A percentile compares a stretch with the other conserved stretches of the same genome.
Evolutionary conservation across 2,329 filamentous ascomycete genomes (phyloP).

Genomic region (Gyromitra esculenta): DNA sequence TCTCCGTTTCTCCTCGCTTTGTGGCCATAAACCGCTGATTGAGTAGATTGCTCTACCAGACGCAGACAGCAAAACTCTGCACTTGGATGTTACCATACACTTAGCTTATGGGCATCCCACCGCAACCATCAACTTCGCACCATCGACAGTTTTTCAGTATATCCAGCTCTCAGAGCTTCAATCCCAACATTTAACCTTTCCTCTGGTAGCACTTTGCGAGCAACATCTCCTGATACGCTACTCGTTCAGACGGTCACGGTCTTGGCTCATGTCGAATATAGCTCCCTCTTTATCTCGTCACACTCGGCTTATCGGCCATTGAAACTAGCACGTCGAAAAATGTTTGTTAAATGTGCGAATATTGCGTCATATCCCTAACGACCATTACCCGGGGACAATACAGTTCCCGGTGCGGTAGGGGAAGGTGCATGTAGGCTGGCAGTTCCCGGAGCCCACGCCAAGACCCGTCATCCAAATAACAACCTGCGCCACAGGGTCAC

Average conservation of each 20-base stretch:
- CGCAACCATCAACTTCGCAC: not conserved
- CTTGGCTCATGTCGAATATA: too few relatives aligned
- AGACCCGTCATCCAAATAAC: too few relatives aligned
- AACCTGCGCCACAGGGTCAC: too few relatives aligned
- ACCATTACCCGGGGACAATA: too few relatives aligned
- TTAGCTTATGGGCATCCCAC: constrained; percentile 7
- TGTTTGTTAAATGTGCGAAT: too few relatives aligned
- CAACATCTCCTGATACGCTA: not conserved
- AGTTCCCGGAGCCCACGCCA: too few relatives aligned
- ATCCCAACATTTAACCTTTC: not conserved
- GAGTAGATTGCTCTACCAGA: not conserved
- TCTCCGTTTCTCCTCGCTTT: not conserved
- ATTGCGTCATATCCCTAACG: too few relatives aligned
- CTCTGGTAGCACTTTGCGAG: not conserved
- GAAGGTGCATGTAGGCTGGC: too few relatives aligned
- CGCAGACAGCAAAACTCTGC: not conserved
- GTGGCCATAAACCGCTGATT: not conserved
- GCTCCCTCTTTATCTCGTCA: too few relatives aligned
- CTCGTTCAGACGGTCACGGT: not conserved
- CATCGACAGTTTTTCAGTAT: not conserved
- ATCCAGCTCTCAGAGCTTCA: not conserved
- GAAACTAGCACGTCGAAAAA: too few relatives aligned
- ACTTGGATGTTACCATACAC: not conserved
- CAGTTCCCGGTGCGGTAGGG: too few relatives aligned
- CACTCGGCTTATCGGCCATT: too few relatives aligned